Percentiles rank a stretch among this genome's conserved stretches.
These are phyloP conservation scores for Aspergillaceae sp. DNA, from an alignment of 2,329 filamentous ascomycete genomes.

Conservation along the genomic window DNA sequence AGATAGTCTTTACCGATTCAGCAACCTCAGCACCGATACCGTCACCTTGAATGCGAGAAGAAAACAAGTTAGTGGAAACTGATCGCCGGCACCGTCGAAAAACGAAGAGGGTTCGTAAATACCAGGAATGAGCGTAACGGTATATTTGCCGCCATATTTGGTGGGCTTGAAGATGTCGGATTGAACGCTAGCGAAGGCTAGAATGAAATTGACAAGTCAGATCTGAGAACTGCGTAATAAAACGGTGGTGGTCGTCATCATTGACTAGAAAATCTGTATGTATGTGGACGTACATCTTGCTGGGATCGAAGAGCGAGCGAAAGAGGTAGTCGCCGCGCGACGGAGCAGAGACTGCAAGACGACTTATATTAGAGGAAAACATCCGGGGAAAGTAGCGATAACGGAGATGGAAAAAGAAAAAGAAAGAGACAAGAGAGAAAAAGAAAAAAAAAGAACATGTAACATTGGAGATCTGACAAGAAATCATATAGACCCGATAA, in stretches of 20 bases:
- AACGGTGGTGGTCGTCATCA: too few relatives aligned
- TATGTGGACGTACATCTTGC: slow-evolving; percentile 44
- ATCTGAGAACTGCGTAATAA: background rate
- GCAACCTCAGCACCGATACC: slow-evolving; percentile 97
- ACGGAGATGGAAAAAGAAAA: background rate
- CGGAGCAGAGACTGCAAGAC: slow-evolving; percentile 47
- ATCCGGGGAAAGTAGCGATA: background rate
- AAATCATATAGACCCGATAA: too few relatives aligned
- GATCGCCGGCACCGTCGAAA: too few relatives aligned
- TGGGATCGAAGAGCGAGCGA: slow-evolving; percentile 43
- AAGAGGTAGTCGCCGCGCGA: slow-evolving; percentile 39
- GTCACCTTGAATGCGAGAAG: slow-evolving; percentile 49
- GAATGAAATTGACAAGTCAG: slow-evolving; percentile 14
- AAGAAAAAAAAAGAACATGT: background rate
- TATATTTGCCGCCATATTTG: slow-evolving; percentile 99
- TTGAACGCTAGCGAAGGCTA: slow-evolving; percentile 69
- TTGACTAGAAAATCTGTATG: too few relatives aligned
- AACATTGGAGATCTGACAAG: too few relatives aligned
- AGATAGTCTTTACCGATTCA: slow-evolving; percentile 96
- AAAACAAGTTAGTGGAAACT: too few relatives aligned
- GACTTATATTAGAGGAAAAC: background rate
- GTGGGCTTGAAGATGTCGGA: slow-evolving; percentile 98
- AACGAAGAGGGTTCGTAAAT: slow-evolving; percentile 17
- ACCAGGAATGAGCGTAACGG: slow-evolving; percentile 94
- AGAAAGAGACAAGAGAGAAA: background rate